Conservation (phyloP, 2,329 filamentous ascomycete species). For the Alternaria brassicae region DNA sequence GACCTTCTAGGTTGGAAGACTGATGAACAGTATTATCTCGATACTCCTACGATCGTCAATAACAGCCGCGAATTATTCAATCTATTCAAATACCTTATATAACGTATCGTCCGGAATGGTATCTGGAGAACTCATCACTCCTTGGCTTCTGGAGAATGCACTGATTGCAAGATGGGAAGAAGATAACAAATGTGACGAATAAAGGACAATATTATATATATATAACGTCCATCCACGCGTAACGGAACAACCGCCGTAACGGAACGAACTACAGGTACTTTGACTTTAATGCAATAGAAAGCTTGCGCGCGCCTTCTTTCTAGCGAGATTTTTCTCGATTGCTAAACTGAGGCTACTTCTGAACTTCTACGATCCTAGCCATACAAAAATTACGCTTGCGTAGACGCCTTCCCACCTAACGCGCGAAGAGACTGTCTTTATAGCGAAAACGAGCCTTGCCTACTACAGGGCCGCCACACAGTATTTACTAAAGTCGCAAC, state of each 20-base stretch:
- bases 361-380: no score
- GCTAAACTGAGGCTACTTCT: no score
- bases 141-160: neutral
- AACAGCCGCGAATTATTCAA: neutral
- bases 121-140: conserved; percentile 1
- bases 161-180: neutral
- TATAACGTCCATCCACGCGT: no score
- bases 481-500: no score
- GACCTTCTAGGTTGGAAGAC: neutral
- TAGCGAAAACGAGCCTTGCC: neutral
- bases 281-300: no score
- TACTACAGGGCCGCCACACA: neutral
- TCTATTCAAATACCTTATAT: neutral
- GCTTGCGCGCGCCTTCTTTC: no score
- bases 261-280: no score
- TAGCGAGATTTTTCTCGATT: no score
- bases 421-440: no score
- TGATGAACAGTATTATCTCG: neutral
- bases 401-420: neutral
- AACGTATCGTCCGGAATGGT: conserved; percentile 4
- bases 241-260: no score
- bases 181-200: neutral
- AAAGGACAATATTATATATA: neutral
- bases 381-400: no score
- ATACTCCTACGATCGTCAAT: neutral